phyloP scores from a whole-genome alignment of 345 rosid genomes.

The Sonneratia alba region DNA sequence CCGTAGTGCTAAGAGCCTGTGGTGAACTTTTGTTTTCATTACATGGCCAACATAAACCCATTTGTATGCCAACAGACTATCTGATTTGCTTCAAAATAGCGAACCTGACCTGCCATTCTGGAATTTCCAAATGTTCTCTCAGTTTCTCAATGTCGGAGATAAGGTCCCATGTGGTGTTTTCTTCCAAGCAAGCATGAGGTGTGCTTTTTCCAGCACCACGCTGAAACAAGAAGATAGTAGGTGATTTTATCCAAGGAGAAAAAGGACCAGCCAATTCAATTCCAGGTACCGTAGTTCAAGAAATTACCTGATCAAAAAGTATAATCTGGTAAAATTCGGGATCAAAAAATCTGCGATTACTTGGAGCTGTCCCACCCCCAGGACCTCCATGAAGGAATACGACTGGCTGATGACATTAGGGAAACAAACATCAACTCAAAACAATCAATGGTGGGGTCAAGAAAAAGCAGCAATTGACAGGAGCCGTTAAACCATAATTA shows the following conservation, averaged over 20 bases:
- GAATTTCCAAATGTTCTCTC: constrained; percentile 66
- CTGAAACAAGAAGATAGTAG: constrained; percentile 21
- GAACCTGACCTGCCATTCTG: constrained; percentile 75
- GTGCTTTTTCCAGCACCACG: constrained; percentile 94
- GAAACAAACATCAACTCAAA: background rate
- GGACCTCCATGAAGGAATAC: constrained; percentile 98
- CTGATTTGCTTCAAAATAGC: background rate
- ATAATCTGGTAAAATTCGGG: constrained; percentile 72
- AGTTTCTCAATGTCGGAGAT: constrained; percentile 75
- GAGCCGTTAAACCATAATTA: background rate
- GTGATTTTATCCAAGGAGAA: background rate
- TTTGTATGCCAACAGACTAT: background rate
- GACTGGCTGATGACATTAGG: constrained; percentile 52
- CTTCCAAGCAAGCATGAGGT: constrained; percentile 92
- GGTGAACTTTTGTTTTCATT: background rate
- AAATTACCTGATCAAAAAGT: constrained; percentile 76
- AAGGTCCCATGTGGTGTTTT: constrained; percentile 92
- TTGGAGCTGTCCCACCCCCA: constrained; percentile 87
- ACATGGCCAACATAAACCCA: background rate
- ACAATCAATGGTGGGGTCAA: background rate
- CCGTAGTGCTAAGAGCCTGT: background rate
- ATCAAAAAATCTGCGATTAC: constrained; percentile 76
- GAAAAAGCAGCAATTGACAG: background rate
- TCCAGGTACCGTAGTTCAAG: background rate
- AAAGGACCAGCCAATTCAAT: background rate